Evolutionary conservation across 2,329 filamentous ascomycete species (phyloP).

Genomic region (Cadophora sp.): DNA sequence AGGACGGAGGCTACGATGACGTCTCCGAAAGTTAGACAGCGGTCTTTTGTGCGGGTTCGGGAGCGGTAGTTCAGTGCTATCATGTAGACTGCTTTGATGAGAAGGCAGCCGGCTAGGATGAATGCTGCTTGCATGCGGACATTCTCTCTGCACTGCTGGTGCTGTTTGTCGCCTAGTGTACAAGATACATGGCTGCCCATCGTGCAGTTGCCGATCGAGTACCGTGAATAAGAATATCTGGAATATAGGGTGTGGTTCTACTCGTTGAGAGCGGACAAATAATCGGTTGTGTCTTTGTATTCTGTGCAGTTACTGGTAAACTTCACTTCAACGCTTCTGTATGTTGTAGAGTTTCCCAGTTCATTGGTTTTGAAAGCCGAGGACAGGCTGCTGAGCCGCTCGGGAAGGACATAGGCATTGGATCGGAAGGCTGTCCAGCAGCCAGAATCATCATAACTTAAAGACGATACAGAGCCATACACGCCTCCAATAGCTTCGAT

Average conservation of each 20-base stretch:
- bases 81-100: constrained; percentile 37
- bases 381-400: constrained; percentile 9
- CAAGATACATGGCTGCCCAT: constrained; percentile 7
- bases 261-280: constrained; percentile 10
- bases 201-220: constrained; percentile 16
- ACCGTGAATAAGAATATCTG: neutral
- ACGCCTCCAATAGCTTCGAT: neutral
- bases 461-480: neutral
- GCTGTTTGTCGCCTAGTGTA: constrained; percentile 11
- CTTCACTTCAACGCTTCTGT: constrained; percentile 21
- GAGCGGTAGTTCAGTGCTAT: constrained; percentile 30
- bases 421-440: constrained; percentile 33
- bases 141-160: constrained; percentile 30
- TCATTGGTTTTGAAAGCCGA: neutral
- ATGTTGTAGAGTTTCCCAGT: constrained; percentile 28
- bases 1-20: constrained; percentile 37
- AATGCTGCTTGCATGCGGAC: constrained; percentile 36
- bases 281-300: constrained; percentile 16
- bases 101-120: constrained; percentile 30
- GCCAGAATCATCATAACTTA: constrained; percentile 15
- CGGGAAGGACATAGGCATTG: constrained; percentile 25
- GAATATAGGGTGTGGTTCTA: neutral
- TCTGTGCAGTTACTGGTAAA: constrained; percentile 25
- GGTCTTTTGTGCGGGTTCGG: constrained; percentile 26
- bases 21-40: constrained; percentile 35